Evolutionary conservation across 225 moss, liverwort and hornwort genomes (phyloP), one percentile per base, ranked within the genome.

Genomic region (Physcomitrium patens): DNA sequence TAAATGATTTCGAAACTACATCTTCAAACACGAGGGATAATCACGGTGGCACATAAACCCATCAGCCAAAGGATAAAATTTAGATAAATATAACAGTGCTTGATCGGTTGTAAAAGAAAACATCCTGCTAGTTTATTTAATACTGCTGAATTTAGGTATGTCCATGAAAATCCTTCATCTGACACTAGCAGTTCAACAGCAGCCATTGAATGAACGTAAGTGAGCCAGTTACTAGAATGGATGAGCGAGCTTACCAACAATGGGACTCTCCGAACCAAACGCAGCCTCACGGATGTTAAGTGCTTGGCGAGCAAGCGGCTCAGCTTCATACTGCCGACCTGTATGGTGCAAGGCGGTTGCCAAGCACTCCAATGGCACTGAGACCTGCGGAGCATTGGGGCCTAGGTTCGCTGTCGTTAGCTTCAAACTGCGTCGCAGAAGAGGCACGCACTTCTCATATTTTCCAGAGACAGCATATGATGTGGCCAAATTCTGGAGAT

Each of bases 301-400:
- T 24, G 95, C 95, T 77, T 95, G 90, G 20, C 95, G 91, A 71
- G 95, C 95, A 56, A 95, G 89, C n/a, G 85, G 82, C 68, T 93
- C 89, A 23, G 93, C 93, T 79, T 93, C 92, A 69, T 89, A 82
- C 26, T 88, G 91, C 52, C 89, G 79, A 22, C 85, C 93, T 31
- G 76, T 66, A 68, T 90, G 95, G 83, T 95, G 93, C 80, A 95
- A 77, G 19, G 88, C 79, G 16, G 92, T 91, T 52, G 95, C 93
- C 78, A 95, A 70, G 80, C 92, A 80, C 81, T 95, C 95, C 49
- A 95, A 69, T 52, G 95, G 80, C 68, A 92, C 71, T 53, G 91
- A 89, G 14, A 92, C 81, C 75, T 95, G 80, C 27, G 89, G 92
- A 12, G 92, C 85, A 76, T 85, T 83, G 7, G 88, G 83, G 41